Base-by-base conservation (phyloP, 768 basidiomycete genomes). In the Xerocomellus dryophilus region DNA sequence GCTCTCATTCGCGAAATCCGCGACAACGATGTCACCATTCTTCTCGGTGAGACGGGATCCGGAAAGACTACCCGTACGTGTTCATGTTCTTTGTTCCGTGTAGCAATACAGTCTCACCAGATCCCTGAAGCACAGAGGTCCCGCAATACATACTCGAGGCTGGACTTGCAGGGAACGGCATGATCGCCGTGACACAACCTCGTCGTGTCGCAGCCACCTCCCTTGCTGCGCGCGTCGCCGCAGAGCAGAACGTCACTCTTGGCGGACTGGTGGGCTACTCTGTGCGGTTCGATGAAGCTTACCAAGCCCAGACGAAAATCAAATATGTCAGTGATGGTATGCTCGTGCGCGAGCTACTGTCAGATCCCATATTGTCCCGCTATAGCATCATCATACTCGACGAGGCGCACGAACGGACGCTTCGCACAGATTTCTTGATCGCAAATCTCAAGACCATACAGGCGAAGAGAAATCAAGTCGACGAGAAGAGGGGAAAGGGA, bases 281-380 rank as follows among this genome's bases (percentile, higher is more conserved):
- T 2, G 93, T 99, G 36, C 90, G 97, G 14, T 99, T 99, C 70
- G 93, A 98, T 68, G 96, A 98, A 64, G 74, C 81, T 18, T 81
- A 79, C 12, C 77, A 83, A 10, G 66, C 80, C 0, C 75, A 82
- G 2, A 99, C 97, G 4, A 81, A 86, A 44, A 89, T 98, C 72
- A 98, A 98, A 73, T 99, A 93, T 66, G 80, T 97, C 71, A 98
- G 95, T 51, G 97, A 99, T 63, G 97, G 97, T 58, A 98, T 98
- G 90, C 85, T 98, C 60, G 87, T 95, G 40, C 83, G 94, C 40
- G 97, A 99, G 77, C 81, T 95, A 46, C 78, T 95, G 56, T 82
- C 81, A 40, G 93, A 95, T 66, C 77, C 83, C 15, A 67, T 87
- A 31, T 76, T 98, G 43, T 84, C 83, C 49, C 79, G 78, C 53